Conservation (phyloP, 106 monocot genomes). For the Dendrobium nobile region DNA sequence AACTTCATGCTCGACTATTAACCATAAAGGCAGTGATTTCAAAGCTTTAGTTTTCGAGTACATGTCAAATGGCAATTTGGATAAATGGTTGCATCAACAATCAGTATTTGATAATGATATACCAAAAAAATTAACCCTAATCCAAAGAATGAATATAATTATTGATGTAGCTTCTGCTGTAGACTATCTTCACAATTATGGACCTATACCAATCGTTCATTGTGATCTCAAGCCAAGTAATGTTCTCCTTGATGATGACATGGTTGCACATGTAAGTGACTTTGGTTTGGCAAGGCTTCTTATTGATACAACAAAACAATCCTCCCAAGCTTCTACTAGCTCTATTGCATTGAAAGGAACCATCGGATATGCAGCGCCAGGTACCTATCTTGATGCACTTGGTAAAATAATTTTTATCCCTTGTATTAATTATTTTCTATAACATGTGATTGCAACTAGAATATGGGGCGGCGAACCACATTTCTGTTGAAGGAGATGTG, state of each 20-base stretch:
- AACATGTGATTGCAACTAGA: conserved; percentile 1
- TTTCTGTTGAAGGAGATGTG: conserved; percentile 15
- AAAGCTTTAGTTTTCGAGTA: conserved; percentile 25
- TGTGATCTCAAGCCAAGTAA: conserved; percentile 35
- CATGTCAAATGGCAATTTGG: conserved; percentile 33
- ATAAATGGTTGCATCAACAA: conserved; percentile 23
- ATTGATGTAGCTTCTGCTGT: conserved; percentile 46
- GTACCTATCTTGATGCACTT: not conserved
- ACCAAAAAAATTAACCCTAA: not conserved
- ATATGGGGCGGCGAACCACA: conserved; percentile 12
- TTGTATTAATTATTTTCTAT: too few relatives aligned
- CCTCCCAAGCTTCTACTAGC: too few relatives aligned
- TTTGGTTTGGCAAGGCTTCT: not conserved
- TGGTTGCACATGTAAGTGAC: not conserved
- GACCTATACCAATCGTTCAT: conserved; percentile 24
- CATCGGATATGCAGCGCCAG: not conserved
- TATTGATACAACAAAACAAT: not conserved
- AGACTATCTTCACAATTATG: conserved; percentile 44
- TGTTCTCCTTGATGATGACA: conserved; percentile 1
- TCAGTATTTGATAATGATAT: not conserved
- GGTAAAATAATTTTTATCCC: too few relatives aligned
- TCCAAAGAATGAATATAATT: conserved; percentile 28
- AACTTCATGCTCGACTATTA: conserved; percentile 16
- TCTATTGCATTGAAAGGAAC: not conserved
- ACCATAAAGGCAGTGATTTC: conserved; percentile 21